Conservation (phyloP, 345 rosid genomes). For the Corchorus capsularis region DNA sequence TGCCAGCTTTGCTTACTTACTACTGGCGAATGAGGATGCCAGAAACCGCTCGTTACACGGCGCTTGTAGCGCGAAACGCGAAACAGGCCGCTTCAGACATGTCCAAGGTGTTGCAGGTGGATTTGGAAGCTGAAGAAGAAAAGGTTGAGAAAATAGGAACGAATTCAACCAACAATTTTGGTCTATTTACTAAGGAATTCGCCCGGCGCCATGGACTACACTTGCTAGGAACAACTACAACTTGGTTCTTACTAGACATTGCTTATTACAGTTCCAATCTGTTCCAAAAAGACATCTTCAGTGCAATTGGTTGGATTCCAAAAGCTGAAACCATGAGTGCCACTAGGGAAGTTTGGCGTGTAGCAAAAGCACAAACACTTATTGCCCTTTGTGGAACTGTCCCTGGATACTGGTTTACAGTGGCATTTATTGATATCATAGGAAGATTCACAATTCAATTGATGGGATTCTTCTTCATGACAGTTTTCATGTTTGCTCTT, state of each 20-base stretch:
- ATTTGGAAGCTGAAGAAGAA: conserved; percentile 38
- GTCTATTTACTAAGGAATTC: conserved; percentile 45
- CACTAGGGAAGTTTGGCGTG: conserved; percentile 43
- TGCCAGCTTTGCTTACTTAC: conserved; percentile 52
- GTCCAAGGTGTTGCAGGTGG: conserved; percentile 51
- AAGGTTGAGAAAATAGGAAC: conserved; percentile 15
- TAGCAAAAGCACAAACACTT: conserved; percentile 55
- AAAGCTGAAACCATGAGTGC: conserved; percentile 47
- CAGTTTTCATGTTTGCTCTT: conserved; percentile 53
- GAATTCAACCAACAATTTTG: conserved; percentile 29
- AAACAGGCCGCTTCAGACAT: conserved; percentile 51
- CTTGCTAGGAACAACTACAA: conserved; percentile 46
- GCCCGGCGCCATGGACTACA: conserved; percentile 51
- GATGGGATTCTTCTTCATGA: conserved; percentile 65
- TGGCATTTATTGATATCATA: conserved; percentile 44
- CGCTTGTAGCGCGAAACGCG: conserved; percentile 47
- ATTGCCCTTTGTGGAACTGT: conserved; percentile 56
- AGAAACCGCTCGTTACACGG: conserved; percentile 59
- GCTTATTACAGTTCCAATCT: conserved; percentile 56
- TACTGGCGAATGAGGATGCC: conserved; percentile 68
- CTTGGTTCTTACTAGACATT: conserved; percentile 60
- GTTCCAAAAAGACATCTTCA: conserved; percentile 54
- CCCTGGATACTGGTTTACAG: conserved; percentile 59
- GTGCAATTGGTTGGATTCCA: conserved; percentile 57
- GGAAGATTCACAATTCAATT: conserved; percentile 52